Percentiles rank a stretch among this genome's conserved stretches.
phyloP scores from a whole-genome alignment of 1,139 yeast species.

The Pichia sp. region DNA sequence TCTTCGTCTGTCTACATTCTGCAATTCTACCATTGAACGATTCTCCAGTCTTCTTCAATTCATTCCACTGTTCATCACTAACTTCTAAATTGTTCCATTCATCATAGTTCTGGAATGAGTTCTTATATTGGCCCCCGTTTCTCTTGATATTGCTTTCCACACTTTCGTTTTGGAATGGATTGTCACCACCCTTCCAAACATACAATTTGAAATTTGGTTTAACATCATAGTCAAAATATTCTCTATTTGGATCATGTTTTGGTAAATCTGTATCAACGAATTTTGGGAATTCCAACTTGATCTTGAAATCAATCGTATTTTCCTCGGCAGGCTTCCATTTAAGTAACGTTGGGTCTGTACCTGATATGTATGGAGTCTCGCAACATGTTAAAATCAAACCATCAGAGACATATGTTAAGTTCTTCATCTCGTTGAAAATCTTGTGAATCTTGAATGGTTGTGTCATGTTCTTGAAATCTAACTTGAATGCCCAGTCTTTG shows the following conservation, averaged over 20 bases:
- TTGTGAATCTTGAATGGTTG: conserved; percentile 74
- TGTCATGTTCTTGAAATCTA: conserved; percentile 85
- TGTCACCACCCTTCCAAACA: conserved; percentile 74
- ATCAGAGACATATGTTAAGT: conserved; percentile 85
- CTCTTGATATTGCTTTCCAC: conserved; percentile 28
- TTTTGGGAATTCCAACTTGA: conserved; percentile 64
- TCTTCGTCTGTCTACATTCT: conserved; percentile 62
- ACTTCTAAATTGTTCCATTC: conserved; percentile 65
- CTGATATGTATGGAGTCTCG: conserved; percentile 80
- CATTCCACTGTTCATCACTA: conserved; percentile 78
- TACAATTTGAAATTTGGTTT: conserved; percentile 66
- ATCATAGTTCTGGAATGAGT: conserved; percentile 46
- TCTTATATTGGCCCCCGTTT: conserved; percentile 31
- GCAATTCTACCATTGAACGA: conserved; percentile 91
- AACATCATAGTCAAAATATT: conserved; percentile 78
- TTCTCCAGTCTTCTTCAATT: conserved; percentile 63
- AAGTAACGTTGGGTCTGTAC: conserved; percentile 77
- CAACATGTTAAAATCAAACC: conserved; percentile 94
- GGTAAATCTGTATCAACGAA: conserved; percentile 70
- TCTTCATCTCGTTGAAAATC: conserved; percentile 71
- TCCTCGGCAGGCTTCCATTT: conserved; percentile 99
- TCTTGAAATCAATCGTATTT: conserved; percentile 85
- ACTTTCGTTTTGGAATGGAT: conserved; percentile 25
- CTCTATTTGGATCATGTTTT: conserved; percentile 65
- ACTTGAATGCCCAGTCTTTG: conserved; percentile 77